Percentiles rank a stretch among this genome's conserved stretches.
Evolutionary conservation across 2,329 filamentous ascomycete genomes (phyloP).

Genomic region (Botrytis byssoidea): DNA sequence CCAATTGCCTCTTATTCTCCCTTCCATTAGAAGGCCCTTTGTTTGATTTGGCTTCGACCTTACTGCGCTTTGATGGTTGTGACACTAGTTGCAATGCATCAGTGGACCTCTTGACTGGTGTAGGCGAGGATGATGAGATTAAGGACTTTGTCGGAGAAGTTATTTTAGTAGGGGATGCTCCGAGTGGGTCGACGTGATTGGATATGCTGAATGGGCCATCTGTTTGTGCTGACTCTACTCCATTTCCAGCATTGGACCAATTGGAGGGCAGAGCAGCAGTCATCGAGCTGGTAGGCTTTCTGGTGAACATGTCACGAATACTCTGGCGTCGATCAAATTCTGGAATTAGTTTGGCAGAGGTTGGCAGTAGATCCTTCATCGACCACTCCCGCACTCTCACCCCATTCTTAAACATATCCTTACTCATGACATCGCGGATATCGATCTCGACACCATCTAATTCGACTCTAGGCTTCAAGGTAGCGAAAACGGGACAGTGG

Average conservation of each 20-base stretch:
- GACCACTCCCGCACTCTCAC: constrained; percentile 65
- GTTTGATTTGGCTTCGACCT: constrained; percentile 40
- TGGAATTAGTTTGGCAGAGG: constrained; percentile 80
- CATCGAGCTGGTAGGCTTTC: constrained; percentile 42
- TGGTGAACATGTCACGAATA: constrained; percentile 91
- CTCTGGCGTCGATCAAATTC: constrained; percentile 82
- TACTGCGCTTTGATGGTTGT: constrained; percentile 50
- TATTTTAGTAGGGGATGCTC: background rate
- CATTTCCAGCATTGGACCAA: background rate
- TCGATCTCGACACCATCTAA: constrained; percentile 50
- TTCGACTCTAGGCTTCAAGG: constrained; percentile 62
- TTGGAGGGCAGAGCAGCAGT: background rate
- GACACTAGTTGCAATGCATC: constrained; percentile 14
- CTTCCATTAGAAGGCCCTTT: constrained; percentile 25
- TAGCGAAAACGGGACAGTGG: constrained; percentile 89
- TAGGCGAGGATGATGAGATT: background rate
- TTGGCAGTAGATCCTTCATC: constrained; percentile 63
- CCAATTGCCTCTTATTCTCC: constrained; percentile 49
- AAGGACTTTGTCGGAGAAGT: background rate
- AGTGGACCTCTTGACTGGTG: constrained; percentile 25
- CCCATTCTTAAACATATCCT: constrained; percentile 69
- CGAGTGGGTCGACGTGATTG: background rate
- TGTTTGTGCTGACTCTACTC: background rate
- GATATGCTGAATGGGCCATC: background rate
- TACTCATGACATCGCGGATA: constrained; percentile 75